Base-by-base conservation (phyloP, 208 protist genomes). In the Balamuthia mandrillaris region DNA sequence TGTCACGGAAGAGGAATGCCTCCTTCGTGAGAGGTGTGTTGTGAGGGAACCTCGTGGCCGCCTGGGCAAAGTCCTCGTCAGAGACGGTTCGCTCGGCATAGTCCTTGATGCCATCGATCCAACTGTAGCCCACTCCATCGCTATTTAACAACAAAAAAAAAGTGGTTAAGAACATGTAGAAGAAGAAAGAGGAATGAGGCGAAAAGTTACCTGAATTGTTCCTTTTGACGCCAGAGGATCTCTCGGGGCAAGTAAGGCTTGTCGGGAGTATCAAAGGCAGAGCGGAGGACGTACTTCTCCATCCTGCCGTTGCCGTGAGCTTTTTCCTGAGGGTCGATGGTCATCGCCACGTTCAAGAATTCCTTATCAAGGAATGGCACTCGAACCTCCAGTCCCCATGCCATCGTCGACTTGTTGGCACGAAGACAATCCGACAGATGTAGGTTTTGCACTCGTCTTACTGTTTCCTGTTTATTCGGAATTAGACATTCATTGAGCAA, bases 291-390 rank as follows among this genome's bases (percentile, higher is more conserved):
- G 60, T 88, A 91, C 86, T 96, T 96, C 79, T 96, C 94, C 54
- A 96, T 94, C 41, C 86, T 78, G 1, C 27, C 35, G 29, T 83
- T 77, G 24, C 89, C 89, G 81, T 87, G 88, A 51, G 96, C 42
- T 87, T 97, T 97, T 41, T 90, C 74, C n/a, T 87, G 37, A 1
- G 94, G 89, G 68, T 95, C 75, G 75, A 96, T 75, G 39, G 4
- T 66, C 95, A 97, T 96, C 9, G 91, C 54, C 24, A 90, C 72
- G 24, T 95, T 74, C n/a, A 95, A 47, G 81, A 96, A 96, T 37
- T 92, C 87, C 81, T 90, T 88, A 91, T 97, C 96, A 12, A 97
- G 88, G 89, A 97, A 97, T 6, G 95, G 95, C 21, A 96, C 94
- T 66, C 94, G 90, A 18, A 87, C 94, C 87, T 97, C 95, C 41